A percentile compares a stretch with the other conserved stretches of the same genome.
These are phyloP conservation scores for Sparassis latifolia DNA, from an alignment of 1,284 basidiomycete genomes.

Conservation along the genomic window DNA sequence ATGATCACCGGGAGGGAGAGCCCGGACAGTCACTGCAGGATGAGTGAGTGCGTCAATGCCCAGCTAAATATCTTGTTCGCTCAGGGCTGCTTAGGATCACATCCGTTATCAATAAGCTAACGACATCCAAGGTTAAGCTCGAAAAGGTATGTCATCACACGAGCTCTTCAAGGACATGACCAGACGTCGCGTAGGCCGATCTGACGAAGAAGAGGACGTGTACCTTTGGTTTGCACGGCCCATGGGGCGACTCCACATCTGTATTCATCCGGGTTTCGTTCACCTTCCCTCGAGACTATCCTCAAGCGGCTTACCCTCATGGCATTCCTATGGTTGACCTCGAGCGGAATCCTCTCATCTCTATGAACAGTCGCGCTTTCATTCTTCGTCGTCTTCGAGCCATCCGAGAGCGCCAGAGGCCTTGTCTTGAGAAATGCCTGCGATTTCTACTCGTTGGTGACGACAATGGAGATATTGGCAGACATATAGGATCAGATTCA, in stretches of 20 bases:
- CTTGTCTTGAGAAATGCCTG: conserved; percentile 79
- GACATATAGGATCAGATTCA: conserved; percentile 38
- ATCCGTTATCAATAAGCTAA: conserved; percentile 66
- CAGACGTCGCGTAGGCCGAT: conserved; percentile 50
- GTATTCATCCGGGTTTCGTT: conserved; percentile 89
- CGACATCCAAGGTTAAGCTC: conserved; percentile 70
- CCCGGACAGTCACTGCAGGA: conserved; percentile 64
- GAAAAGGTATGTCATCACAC: conserved; percentile 61
- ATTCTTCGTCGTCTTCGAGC: conserved; percentile 71
- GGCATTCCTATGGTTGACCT: conserved; percentile 77
- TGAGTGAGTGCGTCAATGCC: conserved; percentile 45
- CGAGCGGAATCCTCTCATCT: conserved; percentile 77
- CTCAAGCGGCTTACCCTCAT: conserved; percentile 49
- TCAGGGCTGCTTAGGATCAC: conserved; percentile 53
- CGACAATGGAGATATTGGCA: conserved; percentile 33
- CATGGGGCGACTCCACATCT: conserved; percentile 79
- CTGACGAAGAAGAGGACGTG: conserved; percentile 75
- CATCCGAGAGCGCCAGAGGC: conserved; percentile 63
- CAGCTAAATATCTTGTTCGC: conserved; percentile 1
- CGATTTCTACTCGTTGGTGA: conserved; percentile 72
- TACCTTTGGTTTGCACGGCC: conserved; percentile 83
- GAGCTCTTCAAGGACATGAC: background rate
- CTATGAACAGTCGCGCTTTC: conserved; percentile 66
- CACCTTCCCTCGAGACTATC: conserved; percentile 83
- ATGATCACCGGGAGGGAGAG: conserved; percentile 35